Conservation (phyloP, 192 early-diverging fungal species). For the Coemansia asiatica region DNA sequence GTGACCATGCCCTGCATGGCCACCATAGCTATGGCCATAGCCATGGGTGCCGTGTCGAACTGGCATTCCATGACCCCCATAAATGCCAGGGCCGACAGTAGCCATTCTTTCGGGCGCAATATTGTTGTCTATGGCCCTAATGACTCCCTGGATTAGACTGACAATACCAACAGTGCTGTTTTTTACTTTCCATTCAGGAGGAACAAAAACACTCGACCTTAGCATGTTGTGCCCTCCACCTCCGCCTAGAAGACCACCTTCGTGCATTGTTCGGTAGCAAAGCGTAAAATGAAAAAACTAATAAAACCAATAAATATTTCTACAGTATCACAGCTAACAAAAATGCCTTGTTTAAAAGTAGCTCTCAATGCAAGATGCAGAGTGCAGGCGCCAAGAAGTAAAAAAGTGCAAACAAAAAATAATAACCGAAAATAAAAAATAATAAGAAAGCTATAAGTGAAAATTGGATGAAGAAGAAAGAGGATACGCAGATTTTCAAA, state of each 20-base stretch:
- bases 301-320: neutral
- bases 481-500: neutral
- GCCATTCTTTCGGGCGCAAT: conserved; percentile 7
- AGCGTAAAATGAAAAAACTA: neutral
- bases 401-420: neutral
- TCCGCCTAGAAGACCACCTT: conserved; percentile 6
- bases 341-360: neutral
- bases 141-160: conserved; percentile 30
- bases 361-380: neutral
- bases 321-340: conserved; percentile 3
- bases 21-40: neutral
- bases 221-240: conserved; percentile 8
- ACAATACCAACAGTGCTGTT: conserved; percentile 22
- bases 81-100: neutral
- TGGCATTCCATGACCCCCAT: neutral
- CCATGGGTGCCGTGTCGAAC: neutral
- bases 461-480: conserved; percentile 10
- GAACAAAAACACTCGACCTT: conserved; percentile 46
- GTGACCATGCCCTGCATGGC: neutral
- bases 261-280: neutral
- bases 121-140: conserved; percentile 36
- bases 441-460: neutral
- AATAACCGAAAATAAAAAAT: too few relatives aligned
- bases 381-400: neutral
- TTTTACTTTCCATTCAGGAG: conserved; percentile 32